Conservation (phyloP, 2,329 filamentous ascomycete species). For the Fusarium coffeatum region DNA sequence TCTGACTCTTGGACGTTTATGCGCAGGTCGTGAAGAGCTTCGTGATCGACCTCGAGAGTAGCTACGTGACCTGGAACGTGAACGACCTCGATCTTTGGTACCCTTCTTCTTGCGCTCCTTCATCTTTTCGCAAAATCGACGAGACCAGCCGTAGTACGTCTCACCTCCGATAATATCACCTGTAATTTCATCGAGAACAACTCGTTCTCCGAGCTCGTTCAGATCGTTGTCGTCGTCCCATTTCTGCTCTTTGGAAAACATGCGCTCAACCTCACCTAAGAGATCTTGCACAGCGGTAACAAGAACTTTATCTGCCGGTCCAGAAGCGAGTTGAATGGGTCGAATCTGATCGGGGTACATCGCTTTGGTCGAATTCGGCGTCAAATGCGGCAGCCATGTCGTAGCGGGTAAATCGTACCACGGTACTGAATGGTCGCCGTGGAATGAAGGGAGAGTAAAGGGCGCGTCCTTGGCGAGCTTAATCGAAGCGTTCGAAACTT, state of each 20-base stretch:
- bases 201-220: conserved; percentile 78
- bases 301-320: conserved; percentile 74
- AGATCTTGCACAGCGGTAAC: conserved; percentile 76
- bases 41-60: conserved; percentile 47
- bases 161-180: conserved; percentile 73
- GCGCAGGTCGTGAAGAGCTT: conserved; percentile 48
- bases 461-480: conserved; percentile 68
- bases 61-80: conserved; percentile 49
- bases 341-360: conserved; percentile 78
- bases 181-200: conserved; percentile 73
- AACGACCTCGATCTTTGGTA: conserved; percentile 48
- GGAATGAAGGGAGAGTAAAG: conserved; percentile 78
- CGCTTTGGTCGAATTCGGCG: conserved; percentile 78
- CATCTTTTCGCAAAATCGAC: conserved; percentile 83
- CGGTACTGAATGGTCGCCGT: conserved; percentile 77
- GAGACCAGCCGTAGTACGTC: conserved; percentile 91
- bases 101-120: conserved; percentile 63
- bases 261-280: conserved; percentile 74
- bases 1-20: conserved; percentile 48
- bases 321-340: conserved; percentile 75
- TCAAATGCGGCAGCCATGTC: conserved; percentile 82
- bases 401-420: conserved; percentile 88
- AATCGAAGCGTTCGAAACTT: conserved; percentile 42
- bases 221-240: conserved; percentile 69
- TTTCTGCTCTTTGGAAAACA: conserved; percentile 68